phyloP scores from a whole-genome alignment of 164 flowering plant genomes.

The Piper betle region DNA sequence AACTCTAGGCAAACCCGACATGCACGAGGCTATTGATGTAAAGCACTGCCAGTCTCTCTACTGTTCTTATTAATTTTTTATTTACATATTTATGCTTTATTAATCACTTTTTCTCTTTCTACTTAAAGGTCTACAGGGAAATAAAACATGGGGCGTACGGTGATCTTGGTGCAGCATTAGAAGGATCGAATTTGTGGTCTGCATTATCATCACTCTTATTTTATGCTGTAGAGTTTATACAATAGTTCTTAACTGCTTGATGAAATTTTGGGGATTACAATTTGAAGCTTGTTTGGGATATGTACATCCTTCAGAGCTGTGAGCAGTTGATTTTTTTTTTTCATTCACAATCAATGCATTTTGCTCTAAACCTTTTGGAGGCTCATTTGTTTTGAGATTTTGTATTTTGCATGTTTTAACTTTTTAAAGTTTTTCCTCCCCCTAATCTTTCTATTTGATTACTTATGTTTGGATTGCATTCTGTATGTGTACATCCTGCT shows the following conservation, averaged over 20 bases:
- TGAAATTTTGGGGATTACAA: no score
- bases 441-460: no score
- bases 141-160: conserved; percentile 58
- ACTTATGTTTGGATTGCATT: no score
- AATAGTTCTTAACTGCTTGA: background rate
- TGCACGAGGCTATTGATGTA: conserved; percentile 98
- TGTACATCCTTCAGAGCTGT: background rate
- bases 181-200: conserved; percentile 69
- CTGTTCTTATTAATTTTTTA: background rate
- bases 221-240: conserved; percentile 10
- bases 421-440: background rate
- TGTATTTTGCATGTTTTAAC: background rate
- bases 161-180: conserved; percentile 46
- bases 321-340: background rate
- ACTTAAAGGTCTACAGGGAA: conserved; percentile 56
- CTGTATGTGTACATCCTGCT: background rate
- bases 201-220: conserved; percentile 8
- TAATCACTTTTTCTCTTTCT: background rate
- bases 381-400: no score
- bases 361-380: background rate
- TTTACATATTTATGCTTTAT: background rate
- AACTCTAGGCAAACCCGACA: conserved; percentile 77
- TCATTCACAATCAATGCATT: background rate
- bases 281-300: background rate
- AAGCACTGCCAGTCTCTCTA: conserved; percentile 1